Evolutionary conservation across 2,329 filamentous ascomycete genomes (phyloP).

Genomic region (Plenodomus biglobosus): DNA sequence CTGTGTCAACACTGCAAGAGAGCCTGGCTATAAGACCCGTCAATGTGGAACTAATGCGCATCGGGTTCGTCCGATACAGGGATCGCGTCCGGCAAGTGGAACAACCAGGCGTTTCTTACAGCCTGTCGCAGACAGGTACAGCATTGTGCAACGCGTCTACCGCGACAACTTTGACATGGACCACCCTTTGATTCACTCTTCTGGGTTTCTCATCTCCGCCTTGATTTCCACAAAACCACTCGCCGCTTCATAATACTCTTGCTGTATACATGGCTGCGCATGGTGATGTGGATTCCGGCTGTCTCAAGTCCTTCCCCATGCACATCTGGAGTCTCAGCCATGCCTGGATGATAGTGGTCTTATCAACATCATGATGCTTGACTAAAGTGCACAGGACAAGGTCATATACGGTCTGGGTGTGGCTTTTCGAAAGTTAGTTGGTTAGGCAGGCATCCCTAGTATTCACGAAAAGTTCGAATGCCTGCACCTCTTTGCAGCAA

Average conservation of each 20-base stretch:
- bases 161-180: not conserved
- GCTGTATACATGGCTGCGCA: not conserved
- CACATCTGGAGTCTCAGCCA: not conserved
- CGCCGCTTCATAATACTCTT: not conserved
- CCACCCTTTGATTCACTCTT: not conserved
- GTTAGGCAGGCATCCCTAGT: conserved; percentile 13
- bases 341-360: not conserved
- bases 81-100: conserved; percentile 1
- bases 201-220: not conserved
- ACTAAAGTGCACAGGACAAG: too few relatives aligned
- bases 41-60: not conserved
- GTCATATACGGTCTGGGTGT: not conserved
- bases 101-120: not conserved
- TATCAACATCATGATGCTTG: too few relatives aligned
- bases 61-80: conserved; percentile 3
- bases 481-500: conserved; percentile 16
- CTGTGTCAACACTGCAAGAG: conserved; percentile 6
- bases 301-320: not conserved
- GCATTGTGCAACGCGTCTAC: not conserved
- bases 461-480: conserved; percentile 7
- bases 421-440: not conserved
- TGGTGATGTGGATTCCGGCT: not conserved
- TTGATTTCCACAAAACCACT: not conserved
- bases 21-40: not conserved
- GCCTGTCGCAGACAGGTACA: too few relatives aligned